These are phyloP conservation scores for Nakazawaea ernobii DNA, from an alignment of 805 yeast genomes.

Conservation along the genomic window DNA sequence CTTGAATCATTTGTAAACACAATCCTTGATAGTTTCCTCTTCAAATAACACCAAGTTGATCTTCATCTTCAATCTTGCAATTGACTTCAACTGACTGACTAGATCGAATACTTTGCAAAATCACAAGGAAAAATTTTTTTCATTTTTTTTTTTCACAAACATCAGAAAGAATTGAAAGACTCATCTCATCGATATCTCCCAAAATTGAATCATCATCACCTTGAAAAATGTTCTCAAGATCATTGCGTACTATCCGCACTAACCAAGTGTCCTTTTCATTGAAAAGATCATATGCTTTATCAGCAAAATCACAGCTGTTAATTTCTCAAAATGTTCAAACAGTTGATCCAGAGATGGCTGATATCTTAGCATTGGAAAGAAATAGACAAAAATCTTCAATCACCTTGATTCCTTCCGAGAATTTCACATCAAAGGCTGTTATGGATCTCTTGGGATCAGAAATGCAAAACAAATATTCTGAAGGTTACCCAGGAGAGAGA, in stretches of 20 bases:
- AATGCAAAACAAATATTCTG: slow-evolving; percentile 97
- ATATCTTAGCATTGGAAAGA: slow-evolving; percentile 70
- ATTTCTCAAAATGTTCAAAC: slow-evolving; percentile 60
- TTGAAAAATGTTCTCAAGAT: slow-evolving; percentile 3
- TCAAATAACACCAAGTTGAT: no score
- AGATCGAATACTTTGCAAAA: no score
- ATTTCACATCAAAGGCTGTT: slow-evolving; percentile 92
- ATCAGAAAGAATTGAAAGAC: neutral
- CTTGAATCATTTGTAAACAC: no score
- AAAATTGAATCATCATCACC: neutral
- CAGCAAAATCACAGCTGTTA: slow-evolving; percentile 43
- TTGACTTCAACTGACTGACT: no score
- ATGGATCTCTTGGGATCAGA: slow-evolving; percentile 93
- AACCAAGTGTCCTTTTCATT: neutral
- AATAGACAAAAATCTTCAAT: slow-evolving; percentile 87
- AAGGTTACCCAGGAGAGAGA: slow-evolving; percentile 97
- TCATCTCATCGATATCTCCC: neutral
- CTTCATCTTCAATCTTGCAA: no score
- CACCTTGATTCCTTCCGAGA: slow-evolving; percentile 91
- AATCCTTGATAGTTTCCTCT: no score
- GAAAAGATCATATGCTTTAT: slow-evolving; percentile 34
- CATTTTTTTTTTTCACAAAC: neutral
- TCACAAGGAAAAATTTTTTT: neutral
- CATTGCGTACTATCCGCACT: slow-evolving; percentile 1
- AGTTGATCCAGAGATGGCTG: slow-evolving; percentile 80